Percentiles rank a stretch among this genome's conserved stretches.
These are phyloP conservation scores for Saccharomyces eubayanus DNA, from an alignment of 805 yeast genomes.

Conservation along the genomic window DNA sequence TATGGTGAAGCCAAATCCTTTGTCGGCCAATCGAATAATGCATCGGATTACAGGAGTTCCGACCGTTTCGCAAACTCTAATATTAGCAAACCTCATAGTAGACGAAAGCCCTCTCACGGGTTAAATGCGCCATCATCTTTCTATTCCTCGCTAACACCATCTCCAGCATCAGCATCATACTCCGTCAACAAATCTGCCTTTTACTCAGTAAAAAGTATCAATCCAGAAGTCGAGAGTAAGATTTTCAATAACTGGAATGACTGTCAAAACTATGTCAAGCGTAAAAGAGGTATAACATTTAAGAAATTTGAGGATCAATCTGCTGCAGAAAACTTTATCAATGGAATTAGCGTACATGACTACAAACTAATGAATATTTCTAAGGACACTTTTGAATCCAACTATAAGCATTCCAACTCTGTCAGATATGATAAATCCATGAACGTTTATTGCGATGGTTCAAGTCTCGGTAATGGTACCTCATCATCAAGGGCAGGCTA, in stretches of 20 bases:
- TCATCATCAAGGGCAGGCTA: slow-evolving; percentile 41
- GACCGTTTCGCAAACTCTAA: not conserved
- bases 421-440: slow-evolving; percentile 4
- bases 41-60: not conserved
- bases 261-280: slow-evolving; percentile 26
- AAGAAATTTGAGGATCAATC: slow-evolving; percentile 34
- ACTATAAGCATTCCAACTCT: slow-evolving; percentile 3
- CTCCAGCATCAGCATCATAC: not conserved
- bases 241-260: slow-evolving; percentile 30
- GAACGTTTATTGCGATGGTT: slow-evolving; percentile 69
- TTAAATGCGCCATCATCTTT: not conserved
- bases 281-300: slow-evolving; percentile 34
- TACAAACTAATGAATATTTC: slow-evolving; percentile 15
- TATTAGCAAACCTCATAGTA: not conserved
- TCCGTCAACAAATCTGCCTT: slow-evolving; percentile 7
- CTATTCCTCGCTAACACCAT: not conserved
- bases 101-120: not conserved
- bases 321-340: slow-evolving; percentile 31
- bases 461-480: slow-evolving; percentile 54
- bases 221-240: slow-evolving; percentile 18
- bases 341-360: slow-evolving; percentile 15
- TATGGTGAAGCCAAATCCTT: slow-evolving; percentile 42
- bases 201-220: slow-evolving; percentile 31
- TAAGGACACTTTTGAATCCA: slow-evolving; percentile 7
- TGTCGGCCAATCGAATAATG: slow-evolving; percentile 4